Base-by-base conservation (phyloP, 2,329 filamentous ascomycete genomes). In the Xylariaceae sp. region DNA sequence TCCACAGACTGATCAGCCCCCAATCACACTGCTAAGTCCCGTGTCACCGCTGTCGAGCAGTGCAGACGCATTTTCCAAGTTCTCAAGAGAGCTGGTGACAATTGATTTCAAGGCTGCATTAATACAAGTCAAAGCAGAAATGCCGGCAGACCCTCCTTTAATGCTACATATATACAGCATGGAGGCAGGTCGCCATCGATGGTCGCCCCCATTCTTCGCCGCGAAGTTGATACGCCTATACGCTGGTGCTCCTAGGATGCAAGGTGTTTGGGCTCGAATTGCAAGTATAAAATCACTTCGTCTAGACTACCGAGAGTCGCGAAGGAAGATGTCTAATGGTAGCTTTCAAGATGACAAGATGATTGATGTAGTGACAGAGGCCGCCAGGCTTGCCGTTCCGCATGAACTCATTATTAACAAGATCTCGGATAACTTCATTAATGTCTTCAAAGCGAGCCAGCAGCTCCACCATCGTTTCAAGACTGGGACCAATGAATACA, bases 401-500 rank as follows among this genome's bases (percentile, higher is more conserved):
- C 92, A 98, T 74, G 92, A 96, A 67, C 84, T 99, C 65, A 86
- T 96, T 21, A 83, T 98, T 68, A 90, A 95, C 74, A 89, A 88
- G 59, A 89, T 99, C 59, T 90, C 94, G n/a, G 95, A 99, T 76
- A 99, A 98, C 68, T 79, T 96, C 48, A 86, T 91, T 66, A 99
- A 97, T 67, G 87, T 91, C 0, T 77, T 90, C 64, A 99, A 99
- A 74, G 90, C 93, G 1, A 86, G 89, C 14, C 84, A 94, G 70
- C 95, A 99, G 69, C 82, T 99, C n/a, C 90, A 96, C 62, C 91
- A 98, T 74, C 88, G 94, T 9, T 96, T 98, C 78, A 87, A 86
- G 71, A 96, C 92, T 0, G 90, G 90, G 0, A 92, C 88, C 0
- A 90, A 94, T 65, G 91, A 96, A 60, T 96, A 96, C 71, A 88